Base-by-base conservation (phyloP, 768 basidiomycete genomes). In the Tricholoma terreum region DNA sequence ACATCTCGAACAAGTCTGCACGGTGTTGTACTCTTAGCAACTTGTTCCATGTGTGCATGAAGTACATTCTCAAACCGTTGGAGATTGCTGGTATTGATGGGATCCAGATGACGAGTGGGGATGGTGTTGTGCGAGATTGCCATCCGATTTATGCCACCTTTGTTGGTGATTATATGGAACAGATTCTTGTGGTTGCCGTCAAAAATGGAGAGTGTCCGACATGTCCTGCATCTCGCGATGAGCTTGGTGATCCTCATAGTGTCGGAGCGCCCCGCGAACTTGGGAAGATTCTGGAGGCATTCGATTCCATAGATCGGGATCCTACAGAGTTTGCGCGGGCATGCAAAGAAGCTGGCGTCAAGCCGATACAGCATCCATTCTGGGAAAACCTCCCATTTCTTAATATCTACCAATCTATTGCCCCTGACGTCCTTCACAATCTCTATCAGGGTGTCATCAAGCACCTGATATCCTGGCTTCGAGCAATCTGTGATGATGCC, bases 131-230 rank as follows among this genome's bases (percentile, higher is more conserved):
- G 0, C 65, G 71, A 0, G 64, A 60, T 0, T 55, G 70, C 60
- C 64, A 0, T 74, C n/a, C n/a, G n/a, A n/a, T n/a, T n/a, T n/a
- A n/a, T n/a, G n/a, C n/a, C n/a, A n/a, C n/a, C n/a, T n/a, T 71
- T 56, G 62, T 74, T 10, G 72, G 70, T 0, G 75, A 80, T 60
- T 74, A 78, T 54, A 78, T 77, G 0, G 77, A 81, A 54, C 79
- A 81, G 54, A 63, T 75, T 8, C 70, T 80, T 0, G 69, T 73
- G 0, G 69, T 71, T 0, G 53, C 62, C 33, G 53, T 58, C 6
- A 68, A 69, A 14, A 63, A 50, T 8, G 64, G 63, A 1, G 59
- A 70, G 7, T 75, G 73, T 52, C 71, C 72, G 1, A 54, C 52
- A 12, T 76, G 74, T 52, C 45, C 55, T 3, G 58, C 42, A 0